Evolutionary conservation across 1,284 basidiomycete genomes (phyloP).

Genomic region (Trametes sp.): DNA sequence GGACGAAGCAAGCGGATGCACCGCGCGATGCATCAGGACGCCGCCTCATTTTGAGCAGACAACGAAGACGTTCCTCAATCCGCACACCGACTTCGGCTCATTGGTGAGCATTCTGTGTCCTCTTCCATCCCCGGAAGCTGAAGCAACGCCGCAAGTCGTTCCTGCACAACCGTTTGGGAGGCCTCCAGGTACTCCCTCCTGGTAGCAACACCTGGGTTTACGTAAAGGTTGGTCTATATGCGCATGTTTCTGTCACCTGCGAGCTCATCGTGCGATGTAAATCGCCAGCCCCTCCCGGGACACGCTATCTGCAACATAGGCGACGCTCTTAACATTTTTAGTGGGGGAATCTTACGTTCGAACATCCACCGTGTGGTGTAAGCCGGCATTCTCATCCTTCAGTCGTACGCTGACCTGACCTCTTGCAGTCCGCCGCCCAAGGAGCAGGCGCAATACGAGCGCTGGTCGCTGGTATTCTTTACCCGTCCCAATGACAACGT

Average conservation of each 20-base stretch:
- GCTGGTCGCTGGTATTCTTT: slow-evolving; percentile 51
- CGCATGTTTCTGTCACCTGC: not conserved
- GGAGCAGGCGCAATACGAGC: slow-evolving; percentile 42
- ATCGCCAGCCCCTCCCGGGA: slow-evolving; percentile 39
- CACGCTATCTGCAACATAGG: slow-evolving; percentile 47
- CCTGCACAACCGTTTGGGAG: slow-evolving; percentile 75
- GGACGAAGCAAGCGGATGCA: slow-evolving; percentile 41
- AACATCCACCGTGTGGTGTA: slow-evolving; percentile 47
- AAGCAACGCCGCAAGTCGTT: too few relatives aligned
- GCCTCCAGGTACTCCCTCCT: slow-evolving; percentile 73
- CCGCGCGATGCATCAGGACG: slow-evolving; percentile 44
- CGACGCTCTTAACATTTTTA: slow-evolving; percentile 48
- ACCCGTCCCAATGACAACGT: slow-evolving; percentile 44
- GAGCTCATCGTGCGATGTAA: not conserved
- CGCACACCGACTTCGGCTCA: slow-evolving; percentile 47
- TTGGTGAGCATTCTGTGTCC: slow-evolving; percentile 25
- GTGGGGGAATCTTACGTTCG: slow-evolving; percentile 47
- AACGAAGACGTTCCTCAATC: slow-evolving; percentile 34
- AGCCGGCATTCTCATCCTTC: slow-evolving; percentile 15
- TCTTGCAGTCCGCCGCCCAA: slow-evolving; percentile 39
- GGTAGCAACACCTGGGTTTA: slow-evolving; percentile 70
- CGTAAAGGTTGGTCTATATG: slow-evolving; percentile 52
- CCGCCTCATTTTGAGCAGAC: slow-evolving; percentile 25
- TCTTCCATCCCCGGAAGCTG: too few relatives aligned
- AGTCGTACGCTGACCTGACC: not conserved